Evolutionary conservation across 306 rosid species (phyloP).

Genomic region (Macrotyloma uniflorum): DNA sequence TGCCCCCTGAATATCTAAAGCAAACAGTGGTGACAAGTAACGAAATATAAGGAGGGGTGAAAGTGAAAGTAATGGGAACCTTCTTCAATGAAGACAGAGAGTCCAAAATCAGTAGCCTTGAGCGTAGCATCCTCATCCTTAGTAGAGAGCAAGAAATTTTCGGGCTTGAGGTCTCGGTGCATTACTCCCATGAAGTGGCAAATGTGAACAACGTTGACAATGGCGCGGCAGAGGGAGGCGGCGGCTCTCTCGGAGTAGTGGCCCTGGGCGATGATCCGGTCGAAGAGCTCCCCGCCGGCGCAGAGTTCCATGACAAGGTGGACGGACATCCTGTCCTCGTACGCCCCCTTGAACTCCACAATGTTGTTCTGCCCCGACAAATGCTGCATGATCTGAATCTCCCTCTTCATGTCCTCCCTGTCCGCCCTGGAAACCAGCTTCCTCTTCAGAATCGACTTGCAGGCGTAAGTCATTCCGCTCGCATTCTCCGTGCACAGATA

Average conservation of each 20-base stretch:
- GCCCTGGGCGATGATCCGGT: conserved; percentile 79
- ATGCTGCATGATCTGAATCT: conserved; percentile 91
- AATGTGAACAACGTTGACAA: conserved; percentile 83
- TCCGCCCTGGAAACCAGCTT: conserved; percentile 70
- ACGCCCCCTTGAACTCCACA: conserved; percentile 82
- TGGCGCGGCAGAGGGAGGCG: conserved; percentile 61
- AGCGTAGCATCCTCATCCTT: conserved; percentile 65
- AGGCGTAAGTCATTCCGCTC: conserved; percentile 64
- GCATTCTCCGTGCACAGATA: conserved; percentile 77
- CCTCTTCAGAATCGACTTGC: conserved; percentile 87
- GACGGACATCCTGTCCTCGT: conserved; percentile 77
- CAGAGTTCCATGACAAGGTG: conserved; percentile 94
- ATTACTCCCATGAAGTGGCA: conserved; percentile 90
- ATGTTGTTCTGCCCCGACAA: conserved; percentile 85
- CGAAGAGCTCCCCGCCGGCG: conserved; percentile 93
- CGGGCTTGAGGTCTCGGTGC: conserved; percentile 95
- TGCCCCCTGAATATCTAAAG: background rate
- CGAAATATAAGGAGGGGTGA: background rate
- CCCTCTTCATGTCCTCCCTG: conserved; percentile 78
- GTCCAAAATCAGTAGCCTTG: conserved; percentile 92
- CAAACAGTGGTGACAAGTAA: background rate
- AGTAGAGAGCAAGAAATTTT: conserved; percentile 83
- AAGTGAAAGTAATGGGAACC: conserved; percentile 40
- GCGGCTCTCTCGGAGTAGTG: conserved; percentile 89
- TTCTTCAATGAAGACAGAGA: conserved; percentile 91